Conservation (phyloP, 2,329 filamentous ascomycete species). For the Chaetomium sp. region DNA sequence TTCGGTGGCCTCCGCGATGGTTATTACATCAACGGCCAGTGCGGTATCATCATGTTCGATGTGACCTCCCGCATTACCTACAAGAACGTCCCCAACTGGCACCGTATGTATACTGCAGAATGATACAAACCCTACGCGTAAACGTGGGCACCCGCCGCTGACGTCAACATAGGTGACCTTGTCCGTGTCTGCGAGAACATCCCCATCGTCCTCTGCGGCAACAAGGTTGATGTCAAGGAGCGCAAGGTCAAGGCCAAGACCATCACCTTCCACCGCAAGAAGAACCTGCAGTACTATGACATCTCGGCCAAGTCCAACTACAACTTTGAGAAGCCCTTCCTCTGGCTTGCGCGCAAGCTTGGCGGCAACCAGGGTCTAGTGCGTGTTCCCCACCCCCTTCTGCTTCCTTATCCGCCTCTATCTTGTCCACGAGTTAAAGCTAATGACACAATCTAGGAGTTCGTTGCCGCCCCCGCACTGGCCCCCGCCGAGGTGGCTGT, state of each 20-base stretch:
- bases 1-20: conserved; percentile 98
- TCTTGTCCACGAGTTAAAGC: conserved; percentile 16
- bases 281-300: conserved; percentile 99
- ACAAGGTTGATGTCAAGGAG: conserved; percentile 99
- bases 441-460: conserved; percentile 58
- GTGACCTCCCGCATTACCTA: conserved; percentile 99
- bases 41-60: conserved; percentile 99
- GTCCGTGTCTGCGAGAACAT: conserved; percentile 99
- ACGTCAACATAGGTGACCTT: conserved; percentile 65
- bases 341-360: conserved; percentile 97
- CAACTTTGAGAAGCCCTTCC: conserved; percentile 99
- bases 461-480: conserved; percentile 90
- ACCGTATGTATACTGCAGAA: conserved; percentile 62
- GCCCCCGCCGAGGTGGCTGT: conserved; percentile 89
- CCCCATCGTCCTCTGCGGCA: conserved; percentile 94
- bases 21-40: conserved; percentile 99
- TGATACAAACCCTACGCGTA: not conserved
- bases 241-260: conserved; percentile 99
- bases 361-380: conserved; percentile 86
- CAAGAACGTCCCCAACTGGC: conserved; percentile 99
- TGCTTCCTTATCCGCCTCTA: not conserved
- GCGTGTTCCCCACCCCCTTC: conserved; percentile 31
- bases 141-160: not conserved
- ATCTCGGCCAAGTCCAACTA: conserved; percentile 99
- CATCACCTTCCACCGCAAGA: conserved; percentile 99